Evolutionary conservation across 768 basidiomycete species (phyloP).

Genomic region (Podaxis rugospora): DNA sequence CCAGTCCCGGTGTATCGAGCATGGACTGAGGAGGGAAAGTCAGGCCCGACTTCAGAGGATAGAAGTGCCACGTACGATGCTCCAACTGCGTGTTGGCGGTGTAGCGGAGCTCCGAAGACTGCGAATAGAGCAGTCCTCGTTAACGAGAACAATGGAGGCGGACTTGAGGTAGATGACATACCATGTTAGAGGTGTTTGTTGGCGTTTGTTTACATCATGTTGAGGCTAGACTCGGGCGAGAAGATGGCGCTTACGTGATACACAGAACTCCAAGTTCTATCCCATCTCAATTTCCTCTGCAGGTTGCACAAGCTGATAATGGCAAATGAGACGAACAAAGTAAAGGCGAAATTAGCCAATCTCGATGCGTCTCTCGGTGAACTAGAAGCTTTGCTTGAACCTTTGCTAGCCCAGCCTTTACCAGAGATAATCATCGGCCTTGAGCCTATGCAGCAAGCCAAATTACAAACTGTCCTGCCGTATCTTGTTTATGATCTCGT

Average conservation of each 20-base stretch:
- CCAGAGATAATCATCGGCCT: slow-evolving; percentile 61
- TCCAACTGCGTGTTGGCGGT: slow-evolving; percentile 96
- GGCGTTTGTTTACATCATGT: slow-evolving; percentile 24
- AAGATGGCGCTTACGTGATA: neutral
- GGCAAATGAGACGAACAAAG: slow-evolving; percentile 42
- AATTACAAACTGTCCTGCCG: slow-evolving; percentile 73
- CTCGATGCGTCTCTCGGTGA: slow-evolving; percentile 60
- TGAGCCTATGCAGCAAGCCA: slow-evolving; percentile 76
- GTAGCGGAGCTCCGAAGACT: slow-evolving; percentile 92
- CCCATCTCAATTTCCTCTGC: neutral
- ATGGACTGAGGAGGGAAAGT: slow-evolving; percentile 58
- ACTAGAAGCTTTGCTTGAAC: slow-evolving; percentile 63
- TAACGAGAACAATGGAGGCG: neutral
- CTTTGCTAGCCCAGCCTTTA: slow-evolving; percentile 63
- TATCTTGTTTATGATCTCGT: slow-evolving; percentile 82
- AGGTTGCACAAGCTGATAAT: slow-evolving; percentile 20
- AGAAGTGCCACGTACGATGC: slow-evolving; percentile 60
- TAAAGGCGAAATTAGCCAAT: slow-evolving; percentile 42
- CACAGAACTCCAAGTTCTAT: neutral
- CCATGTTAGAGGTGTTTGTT: slow-evolving; percentile 36
- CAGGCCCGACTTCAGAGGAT: neutral
- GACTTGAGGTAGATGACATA: slow-evolving; percentile 27
- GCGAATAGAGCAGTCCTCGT: slow-evolving; percentile 7
- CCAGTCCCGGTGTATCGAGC: slow-evolving; percentile 95
- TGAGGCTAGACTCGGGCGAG: neutral